phyloP scores from a whole-genome alignment of 2,329 filamentous ascomycete genomes.

The Fusarium sp. region DNA sequence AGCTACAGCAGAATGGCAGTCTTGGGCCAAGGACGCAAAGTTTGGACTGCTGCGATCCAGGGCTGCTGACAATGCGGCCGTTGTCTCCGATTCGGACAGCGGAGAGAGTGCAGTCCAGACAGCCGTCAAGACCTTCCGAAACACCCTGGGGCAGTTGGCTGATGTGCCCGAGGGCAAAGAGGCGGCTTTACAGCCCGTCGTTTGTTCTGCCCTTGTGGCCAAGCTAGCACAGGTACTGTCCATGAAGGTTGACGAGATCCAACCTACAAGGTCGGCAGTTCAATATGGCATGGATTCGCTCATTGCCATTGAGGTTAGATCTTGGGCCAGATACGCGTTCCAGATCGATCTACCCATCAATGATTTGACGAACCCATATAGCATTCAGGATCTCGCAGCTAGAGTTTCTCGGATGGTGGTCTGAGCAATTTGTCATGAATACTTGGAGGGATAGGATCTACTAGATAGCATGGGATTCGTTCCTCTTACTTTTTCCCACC shows the following conservation, averaged over 20 bases:
- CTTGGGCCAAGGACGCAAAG: slow-evolving; percentile 40
- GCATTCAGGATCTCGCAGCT: slow-evolving; percentile 37
- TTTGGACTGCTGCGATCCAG: slow-evolving; percentile 34
- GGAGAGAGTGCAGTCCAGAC: slow-evolving; percentile 39
- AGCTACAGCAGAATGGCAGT: slow-evolving; percentile 34
- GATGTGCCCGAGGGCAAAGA: slow-evolving; percentile 34
- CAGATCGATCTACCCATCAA: slow-evolving; percentile 40
- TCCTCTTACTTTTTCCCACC: not conserved
- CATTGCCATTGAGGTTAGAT: slow-evolving; percentile 39
- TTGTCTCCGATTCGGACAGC: slow-evolving; percentile 23
- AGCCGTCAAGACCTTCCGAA: slow-evolving; percentile 39
- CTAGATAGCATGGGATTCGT: not conserved
- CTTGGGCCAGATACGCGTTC: slow-evolving; percentile 41
- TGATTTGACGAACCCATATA: slow-evolving; percentile 40
- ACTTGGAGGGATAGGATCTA: not conserved
- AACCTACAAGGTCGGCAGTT: slow-evolving; percentile 33
- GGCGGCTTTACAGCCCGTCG: slow-evolving; percentile 24
- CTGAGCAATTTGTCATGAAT: not conserved
- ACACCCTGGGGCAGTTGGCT: slow-evolving; percentile 11
- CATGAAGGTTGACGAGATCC: slow-evolving; percentile 38
- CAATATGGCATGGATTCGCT: slow-evolving; percentile 41
- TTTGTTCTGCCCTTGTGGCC: slow-evolving; percentile 38
- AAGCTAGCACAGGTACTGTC: slow-evolving; percentile 39
- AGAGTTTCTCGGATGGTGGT: slow-evolving; percentile 36
- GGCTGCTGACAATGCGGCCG: slow-evolving; percentile 25